Conservation (phyloP, 441 rosid genomes). For the Manihot esculenta region DNA sequence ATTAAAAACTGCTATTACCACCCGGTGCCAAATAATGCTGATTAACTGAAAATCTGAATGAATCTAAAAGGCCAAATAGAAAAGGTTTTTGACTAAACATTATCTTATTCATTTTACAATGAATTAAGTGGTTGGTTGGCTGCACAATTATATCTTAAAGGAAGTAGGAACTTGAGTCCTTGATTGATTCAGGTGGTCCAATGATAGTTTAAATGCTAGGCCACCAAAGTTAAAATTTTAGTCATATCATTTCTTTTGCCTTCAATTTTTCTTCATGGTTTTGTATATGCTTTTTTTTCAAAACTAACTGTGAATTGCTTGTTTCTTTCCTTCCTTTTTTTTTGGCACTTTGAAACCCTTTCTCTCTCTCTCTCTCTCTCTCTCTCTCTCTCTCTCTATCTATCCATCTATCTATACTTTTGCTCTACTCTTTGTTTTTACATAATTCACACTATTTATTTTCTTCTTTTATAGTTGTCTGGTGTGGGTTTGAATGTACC, state of each 20-base stretch:
- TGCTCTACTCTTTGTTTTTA: not conserved
- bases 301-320: not conserved
- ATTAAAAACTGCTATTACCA: not conserved
- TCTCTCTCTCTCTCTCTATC: too few relatives aligned
- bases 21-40: too few relatives aligned
- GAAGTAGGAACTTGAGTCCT: not conserved
- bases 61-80: not conserved
- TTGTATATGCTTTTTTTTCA: not conserved
- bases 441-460: too few relatives aligned
- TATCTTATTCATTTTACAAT: not conserved
- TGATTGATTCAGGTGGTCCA: not conserved
- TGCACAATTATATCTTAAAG: not conserved
- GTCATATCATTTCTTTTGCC: not conserved
- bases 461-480: not conserved
- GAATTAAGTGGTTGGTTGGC: not conserved
- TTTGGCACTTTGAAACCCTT: too few relatives aligned
- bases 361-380: too few relatives aligned
- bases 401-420: not conserved
- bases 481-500: not conserved
- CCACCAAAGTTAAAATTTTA: not conserved
- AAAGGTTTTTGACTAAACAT: not conserved
- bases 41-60: not conserved
- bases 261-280: not conserved
- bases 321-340: not conserved
- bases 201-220: not conserved